Percentiles rank a stretch among this genome's conserved stretches.
phyloP scores from a whole-genome alignment of 345 rosid genomes.

The Raphanus raphanistrum region DNA sequence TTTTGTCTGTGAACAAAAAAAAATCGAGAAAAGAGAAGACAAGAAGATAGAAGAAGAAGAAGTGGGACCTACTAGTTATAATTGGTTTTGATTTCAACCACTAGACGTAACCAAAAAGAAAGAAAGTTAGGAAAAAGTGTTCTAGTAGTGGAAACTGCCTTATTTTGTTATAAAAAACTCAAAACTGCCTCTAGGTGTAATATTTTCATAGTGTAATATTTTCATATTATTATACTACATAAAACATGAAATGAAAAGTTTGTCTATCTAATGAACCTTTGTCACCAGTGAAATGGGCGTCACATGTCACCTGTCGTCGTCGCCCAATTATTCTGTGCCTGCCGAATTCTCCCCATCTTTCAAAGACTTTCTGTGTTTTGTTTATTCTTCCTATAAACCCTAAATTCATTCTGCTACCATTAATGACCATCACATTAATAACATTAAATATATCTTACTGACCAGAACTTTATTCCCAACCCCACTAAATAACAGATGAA shows the following conservation, averaged over 20 bases:
- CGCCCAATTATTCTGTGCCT: conserved; percentile 30
- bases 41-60: too few species aligned
- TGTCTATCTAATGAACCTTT: conserved; percentile 21
- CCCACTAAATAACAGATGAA: conserved; percentile 18
- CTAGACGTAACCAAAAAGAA: too few species aligned
- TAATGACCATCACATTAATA: conserved; percentile 20
- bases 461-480: conserved; percentile 22
- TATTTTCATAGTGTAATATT: too few species aligned
- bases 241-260: conserved; percentile 14
- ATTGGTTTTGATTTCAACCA: too few species aligned
- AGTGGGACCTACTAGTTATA: too few species aligned
- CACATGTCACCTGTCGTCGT: conserved; percentile 37
- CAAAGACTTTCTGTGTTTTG: conserved; percentile 15
- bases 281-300: conserved; percentile 34
- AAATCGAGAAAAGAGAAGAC: too few species aligned
- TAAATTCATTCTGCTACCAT: not conserved
- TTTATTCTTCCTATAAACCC: conserved; percentile 24
- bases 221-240: not conserved
- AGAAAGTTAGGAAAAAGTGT: too few species aligned
- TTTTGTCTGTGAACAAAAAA: too few species aligned
- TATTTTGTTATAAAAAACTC: too few species aligned
- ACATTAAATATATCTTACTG: conserved; percentile 10
- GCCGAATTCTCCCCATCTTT: conserved; percentile 11
- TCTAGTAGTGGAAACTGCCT: too few species aligned
- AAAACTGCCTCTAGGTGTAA: too few species aligned